Base-by-base conservation (phyloP, 2,329 filamentous ascomycete species). In the Xylaria sp. region DNA sequence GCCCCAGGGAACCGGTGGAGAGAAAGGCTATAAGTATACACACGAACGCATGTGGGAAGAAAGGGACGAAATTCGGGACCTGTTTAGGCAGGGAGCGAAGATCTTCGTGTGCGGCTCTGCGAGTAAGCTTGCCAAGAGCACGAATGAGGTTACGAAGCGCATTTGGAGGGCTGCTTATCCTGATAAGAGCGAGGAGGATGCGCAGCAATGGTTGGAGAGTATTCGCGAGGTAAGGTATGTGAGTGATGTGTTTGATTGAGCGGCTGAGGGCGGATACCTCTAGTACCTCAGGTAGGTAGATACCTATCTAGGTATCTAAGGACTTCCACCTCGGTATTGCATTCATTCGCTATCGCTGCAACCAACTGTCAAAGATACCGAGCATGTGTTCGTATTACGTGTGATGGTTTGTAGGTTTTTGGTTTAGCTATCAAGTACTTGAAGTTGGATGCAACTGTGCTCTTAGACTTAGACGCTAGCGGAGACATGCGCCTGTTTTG, bases 201-300 rank as follows among this genome's bases (percentile, higher is more conserved):
- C 63, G 7, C 41, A 65, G 46, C 25, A 37, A 11, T 67, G 60
- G 65, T 40, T 66, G 15, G 63, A 62, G 2, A 41, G 63, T 7
- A 66, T 66, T 37, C 43, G 63, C 11, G 65, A 66, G 52, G 60
- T 64, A 43, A 58, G 65, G 43, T 66, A 66, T 38, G 63, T 66
- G 21, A 67, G 58, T 31, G 63, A 67, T 60, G 65, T 66, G 10
- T 66, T 66, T 60, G 63, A 66, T 35, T 67, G 38, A 65, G n/a
- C 9, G 13, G 13, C n/a, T 27, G 31, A 33, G 29, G 29, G 29
- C 29, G 29, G 11, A 33, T 33, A 33, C n/a, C n/a, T n/a, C n/a
- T n/a, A n/a, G n/a, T n/a, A n/a, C n/a, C n/a, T n/a, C n/a, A n/a
- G n/a, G n/a, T n/a, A n/a, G n/a, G n/a, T n/a, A n/a, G n/a, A n/a